Evolutionary conservation across 495 filamentous ascomycete species (phyloP), one percentile per base, ranked within the genome.

Genomic region (Xylaria castorea): DNA sequence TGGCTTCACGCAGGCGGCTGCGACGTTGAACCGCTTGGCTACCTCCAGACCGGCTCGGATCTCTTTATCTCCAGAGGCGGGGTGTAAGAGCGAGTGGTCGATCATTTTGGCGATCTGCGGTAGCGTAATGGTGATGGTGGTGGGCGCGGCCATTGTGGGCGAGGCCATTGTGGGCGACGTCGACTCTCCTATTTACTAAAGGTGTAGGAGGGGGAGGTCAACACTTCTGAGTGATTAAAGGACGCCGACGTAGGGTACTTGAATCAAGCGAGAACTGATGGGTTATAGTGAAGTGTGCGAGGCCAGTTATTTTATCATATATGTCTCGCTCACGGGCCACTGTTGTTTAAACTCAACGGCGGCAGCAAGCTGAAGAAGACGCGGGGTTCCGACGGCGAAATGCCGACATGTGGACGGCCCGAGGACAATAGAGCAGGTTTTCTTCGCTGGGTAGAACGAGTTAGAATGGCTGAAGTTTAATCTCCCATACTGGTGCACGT

Each of bases 21-120:
- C 88, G 20, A 90, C 86, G 53, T 82, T 76, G 76, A 85, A 77
- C 16, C 82, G 79, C 42, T 80, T 83, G 44, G 83, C 79, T 62
- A 87, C 81, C 50, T 82, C 72, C 3, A 90, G 83, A 4, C 88
- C 89, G 20, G 80, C 74, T 16, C 78, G 66, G 73, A 89, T 81
- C n/a, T 87, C 85, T 20, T 73, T 75, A 75, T 89, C 88, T 55
- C 88, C 89, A 83, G 89, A 84, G 38, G 85, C 87, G n/a, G 87
- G 89, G 73, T 90, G 86, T 3, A 90, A 82, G 40, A 91, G 82
- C 58, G 87, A 89, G 76, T 90, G 88, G 77, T 90, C 89, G 75
- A 90, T 90, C 76, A 83, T 81, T 71, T 89, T 88, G 71, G 89
- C 86, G 27, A 90, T 76, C 66, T 87, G 83, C 34, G 80, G 61